These are phyloP conservation scores for Penicillium ucsense DNA, from an alignment of 495 filamentous ascomycete species.

Conservation along the genomic window DNA sequence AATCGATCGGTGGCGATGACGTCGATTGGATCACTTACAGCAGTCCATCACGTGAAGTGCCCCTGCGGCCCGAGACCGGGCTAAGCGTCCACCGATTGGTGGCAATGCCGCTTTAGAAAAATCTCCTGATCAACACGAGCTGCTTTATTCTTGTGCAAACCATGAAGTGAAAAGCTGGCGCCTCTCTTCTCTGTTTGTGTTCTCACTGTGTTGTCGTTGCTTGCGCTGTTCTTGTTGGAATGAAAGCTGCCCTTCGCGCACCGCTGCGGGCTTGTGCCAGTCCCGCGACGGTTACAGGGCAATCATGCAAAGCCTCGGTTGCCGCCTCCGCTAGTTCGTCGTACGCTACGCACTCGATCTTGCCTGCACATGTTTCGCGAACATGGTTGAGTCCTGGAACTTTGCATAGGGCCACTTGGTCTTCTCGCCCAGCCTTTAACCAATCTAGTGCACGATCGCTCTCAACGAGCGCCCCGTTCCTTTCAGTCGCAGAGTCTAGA, in stretches of 20 bases:
- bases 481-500: constrained; percentile 5
- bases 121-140: constrained; percentile 13
- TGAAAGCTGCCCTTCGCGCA: constrained; percentile 30
- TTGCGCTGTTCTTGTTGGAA: constrained; percentile 16
- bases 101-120: constrained; percentile 19
- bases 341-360: constrained; percentile 2
- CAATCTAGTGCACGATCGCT: too few species aligned
- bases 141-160: background rate
- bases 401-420: too few species aligned
- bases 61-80: constrained; percentile 9
- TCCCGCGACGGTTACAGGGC: constrained; percentile 21
- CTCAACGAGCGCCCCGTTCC: constrained; percentile 2
- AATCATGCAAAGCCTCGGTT: constrained; percentile 16
- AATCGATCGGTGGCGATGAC: constrained; percentile 1
- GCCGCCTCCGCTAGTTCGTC: background rate
- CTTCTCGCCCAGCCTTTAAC: too few species aligned
- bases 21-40: constrained; percentile 3
- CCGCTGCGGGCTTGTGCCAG: constrained; percentile 30
- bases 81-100: constrained; percentile 15
- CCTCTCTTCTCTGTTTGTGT: background rate
- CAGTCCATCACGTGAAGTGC: constrained; percentile 3
- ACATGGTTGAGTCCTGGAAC: background rate
- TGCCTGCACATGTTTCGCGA: constrained; percentile 1
- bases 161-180: constrained; percentile 8
- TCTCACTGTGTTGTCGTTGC: background rate